phyloP scores from a whole-genome alignment of 2,329 filamentous ascomycete genomes.

The Dactylellina parvicollis region DNA sequence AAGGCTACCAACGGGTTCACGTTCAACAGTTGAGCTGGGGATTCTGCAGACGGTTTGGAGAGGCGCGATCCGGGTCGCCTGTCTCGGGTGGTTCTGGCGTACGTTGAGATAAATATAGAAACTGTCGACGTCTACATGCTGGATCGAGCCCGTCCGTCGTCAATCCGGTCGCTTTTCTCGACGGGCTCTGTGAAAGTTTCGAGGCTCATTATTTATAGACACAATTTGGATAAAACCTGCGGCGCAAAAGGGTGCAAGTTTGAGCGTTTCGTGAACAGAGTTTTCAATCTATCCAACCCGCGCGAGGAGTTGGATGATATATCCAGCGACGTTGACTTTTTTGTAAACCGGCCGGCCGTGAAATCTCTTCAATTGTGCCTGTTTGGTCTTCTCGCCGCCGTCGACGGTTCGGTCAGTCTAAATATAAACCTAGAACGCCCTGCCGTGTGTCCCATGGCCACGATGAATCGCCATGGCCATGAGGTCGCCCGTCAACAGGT shows the following conservation, averaged over 20 bases:
- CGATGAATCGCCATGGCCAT: neutral
- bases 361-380: constrained; percentile 23
- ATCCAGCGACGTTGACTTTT: neutral
- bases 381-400: neutral
- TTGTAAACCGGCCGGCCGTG: constrained; percentile 3
- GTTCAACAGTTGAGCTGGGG: neutral
- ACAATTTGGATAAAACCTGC: neutral
- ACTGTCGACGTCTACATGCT: neutral
- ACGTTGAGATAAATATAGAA: constrained; percentile 32
- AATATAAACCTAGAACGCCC: constrained; percentile 34
- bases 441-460: neutral
- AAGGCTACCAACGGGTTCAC: neutral
- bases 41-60: constrained; percentile 27
- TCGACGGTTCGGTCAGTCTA: neutral
- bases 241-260: constrained; percentile 11
- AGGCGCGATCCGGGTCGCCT: constrained; percentile 30
- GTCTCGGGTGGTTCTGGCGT: constrained; percentile 16
- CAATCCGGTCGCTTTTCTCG: neutral
- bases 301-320: neutral
- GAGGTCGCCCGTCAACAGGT: neutral
- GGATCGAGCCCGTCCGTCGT: neutral
- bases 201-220: constrained; percentile 12
- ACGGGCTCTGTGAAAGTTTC: neutral
- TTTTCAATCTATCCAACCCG: too few species aligned
- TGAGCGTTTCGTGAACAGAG: neutral